Base-by-base conservation (phyloP, 768 basidiomycete species). In the Boletus rubescentipes region DNA sequence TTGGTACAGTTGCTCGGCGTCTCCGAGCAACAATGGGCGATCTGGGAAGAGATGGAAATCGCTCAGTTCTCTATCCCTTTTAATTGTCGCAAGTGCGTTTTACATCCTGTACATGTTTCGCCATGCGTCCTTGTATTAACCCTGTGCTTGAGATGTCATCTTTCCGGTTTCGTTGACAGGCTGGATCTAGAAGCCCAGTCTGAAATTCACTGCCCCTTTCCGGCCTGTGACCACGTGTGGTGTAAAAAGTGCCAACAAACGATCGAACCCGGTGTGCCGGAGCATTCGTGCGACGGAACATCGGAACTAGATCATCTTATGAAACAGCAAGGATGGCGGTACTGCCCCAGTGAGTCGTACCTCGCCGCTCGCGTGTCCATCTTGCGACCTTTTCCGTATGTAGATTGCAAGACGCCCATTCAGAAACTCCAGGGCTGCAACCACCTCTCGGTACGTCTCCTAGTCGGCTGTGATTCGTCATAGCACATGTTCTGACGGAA, bases 261-360 rank as follows among this genome's bases (percentile, higher is more conserved):
- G 53, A 52, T 75, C 23, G 64, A 61, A 0, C 32, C 67, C 10
- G 65, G 53, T 23, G 76, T 71, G n/a, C 70, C 72, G 5, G 63
- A 69, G 46, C 82, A 85, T 60, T 80, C 80, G 1, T 87, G 85
- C 59, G 84, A 85, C 53, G 83, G 81, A 11, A 71, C 78, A 1
- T 68, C 74, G 1, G 84, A 86, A 56, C 68, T 86, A 18, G 73
- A 78, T 12, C 70, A 77, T 46, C 64, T 84, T 29, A 78, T 85
- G 79, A 64, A 68, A 39, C 60, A 73, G 49, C 66, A 75, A 43
- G 83, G 85, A 5, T 87, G 86, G 85, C 82, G 79, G 55, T 76
- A 78, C 58, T 87, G 86, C 60, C 82, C 86, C 49, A 82, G 84
- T 73, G 54, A 55, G 75, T 52, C 30, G 15, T 29, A 18, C 23